A percentile compares a stretch with the other conserved stretches of the same genome.
Conservation (phyloP, 805 yeast species). For the Maudiozyma saulgeensis region DNA sequence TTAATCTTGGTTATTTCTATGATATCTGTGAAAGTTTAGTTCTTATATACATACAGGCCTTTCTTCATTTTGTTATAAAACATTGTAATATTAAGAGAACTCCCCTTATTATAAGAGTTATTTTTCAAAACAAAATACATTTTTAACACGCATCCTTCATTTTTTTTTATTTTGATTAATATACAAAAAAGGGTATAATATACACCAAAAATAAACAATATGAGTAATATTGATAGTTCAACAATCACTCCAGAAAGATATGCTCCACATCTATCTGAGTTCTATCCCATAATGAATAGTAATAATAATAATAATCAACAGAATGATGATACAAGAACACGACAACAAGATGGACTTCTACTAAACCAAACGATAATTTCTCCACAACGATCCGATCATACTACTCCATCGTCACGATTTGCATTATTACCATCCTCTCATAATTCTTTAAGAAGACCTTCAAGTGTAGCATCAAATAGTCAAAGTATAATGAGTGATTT, state of each 20-base stretch:
- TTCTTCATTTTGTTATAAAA: too few relatives aligned
- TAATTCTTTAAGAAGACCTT: conserved; percentile 15
- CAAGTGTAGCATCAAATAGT: conserved; percentile 38
- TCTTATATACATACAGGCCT: too few relatives aligned
- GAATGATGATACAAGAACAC: neutral
- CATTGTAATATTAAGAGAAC: too few relatives aligned
- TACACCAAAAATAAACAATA: neutral
- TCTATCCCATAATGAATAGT: conserved; percentile 42
- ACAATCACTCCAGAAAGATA: conserved; percentile 15
- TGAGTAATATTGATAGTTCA: neutral
- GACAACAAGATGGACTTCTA: neutral
- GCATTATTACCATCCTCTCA: neutral
- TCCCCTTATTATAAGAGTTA: neutral
- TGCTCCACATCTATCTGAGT: conserved; percentile 50
- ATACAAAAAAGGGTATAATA: neutral
- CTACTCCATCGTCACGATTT: neutral
- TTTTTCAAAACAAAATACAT: too few relatives aligned
- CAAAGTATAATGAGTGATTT: conserved; percentile 40
- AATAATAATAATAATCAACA: neutral
- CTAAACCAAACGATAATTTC: neutral
- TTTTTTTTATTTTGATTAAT: neutral
- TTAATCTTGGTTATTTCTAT: too few relatives aligned
- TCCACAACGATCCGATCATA: neutral
- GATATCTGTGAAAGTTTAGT: too few relatives aligned
- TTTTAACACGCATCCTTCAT: too few relatives aligned